These are phyloP conservation scores for Ophiostoma novo-ulmi DNA, from an alignment of 2,329 filamentous ascomycete species.

Conservation along the genomic window DNA sequence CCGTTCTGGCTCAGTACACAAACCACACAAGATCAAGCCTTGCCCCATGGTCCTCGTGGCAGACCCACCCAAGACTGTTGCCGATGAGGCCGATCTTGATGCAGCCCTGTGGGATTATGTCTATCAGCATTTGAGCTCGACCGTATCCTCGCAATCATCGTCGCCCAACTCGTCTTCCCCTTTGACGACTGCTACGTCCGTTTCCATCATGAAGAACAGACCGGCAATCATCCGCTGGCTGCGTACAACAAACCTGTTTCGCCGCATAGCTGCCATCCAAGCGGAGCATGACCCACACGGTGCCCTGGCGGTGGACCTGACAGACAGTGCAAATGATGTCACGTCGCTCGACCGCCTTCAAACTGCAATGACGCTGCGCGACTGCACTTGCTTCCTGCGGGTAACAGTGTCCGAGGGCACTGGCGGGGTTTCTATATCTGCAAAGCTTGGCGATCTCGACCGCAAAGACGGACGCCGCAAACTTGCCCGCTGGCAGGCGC, in stretches of 20 bases:
- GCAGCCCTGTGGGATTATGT: slow-evolving; percentile 27
- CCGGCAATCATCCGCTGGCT: slow-evolving; percentile 38
- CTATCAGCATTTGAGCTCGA: slow-evolving; percentile 37
- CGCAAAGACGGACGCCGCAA: slow-evolving; percentile 66
- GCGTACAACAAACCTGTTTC: slow-evolving; percentile 37
- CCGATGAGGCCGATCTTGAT: slow-evolving; percentile 19
- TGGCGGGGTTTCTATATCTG: slow-evolving; percentile 44
- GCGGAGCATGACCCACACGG: slow-evolving; percentile 31
- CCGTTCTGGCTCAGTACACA: neutral
- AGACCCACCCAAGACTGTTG: slow-evolving; percentile 11
- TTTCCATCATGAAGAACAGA: slow-evolving; percentile 28
- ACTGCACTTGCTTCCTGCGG: slow-evolving; percentile 70
- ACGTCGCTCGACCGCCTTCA: slow-evolving; percentile 47
- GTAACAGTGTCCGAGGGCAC: slow-evolving; percentile 46
- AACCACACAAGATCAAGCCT: slow-evolving; percentile 26
- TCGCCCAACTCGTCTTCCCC: slow-evolving; percentile 25
- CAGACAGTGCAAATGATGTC: neutral
- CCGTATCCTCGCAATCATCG: slow-evolving; percentile 30
- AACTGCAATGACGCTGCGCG: slow-evolving; percentile 73
- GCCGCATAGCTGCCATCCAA: slow-evolving; percentile 41
- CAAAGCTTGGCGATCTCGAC: slow-evolving; percentile 70
- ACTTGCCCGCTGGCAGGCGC: slow-evolving; percentile 60
- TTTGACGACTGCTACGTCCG: neutral
- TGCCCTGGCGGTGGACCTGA: slow-evolving; percentile 15
- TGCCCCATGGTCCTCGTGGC: slow-evolving; percentile 28